These are phyloP conservation scores for Coccomyxa subellipsoidea DNA, from an alignment of 163 green algal species.

Conservation along the genomic window DNA sequence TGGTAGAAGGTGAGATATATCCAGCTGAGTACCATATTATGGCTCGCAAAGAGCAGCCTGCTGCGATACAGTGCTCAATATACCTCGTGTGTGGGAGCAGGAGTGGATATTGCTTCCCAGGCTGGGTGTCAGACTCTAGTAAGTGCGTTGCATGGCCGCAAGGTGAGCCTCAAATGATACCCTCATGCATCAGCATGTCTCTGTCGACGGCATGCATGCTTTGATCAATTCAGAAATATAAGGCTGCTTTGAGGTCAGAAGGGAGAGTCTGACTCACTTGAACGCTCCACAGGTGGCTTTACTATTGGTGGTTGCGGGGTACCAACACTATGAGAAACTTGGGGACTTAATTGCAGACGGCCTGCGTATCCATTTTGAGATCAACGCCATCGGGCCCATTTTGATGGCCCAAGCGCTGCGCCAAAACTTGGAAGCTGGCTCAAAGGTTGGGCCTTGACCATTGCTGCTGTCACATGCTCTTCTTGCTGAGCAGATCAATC, in stretches of 20 bases:
- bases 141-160: neutral
- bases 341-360: neutral
- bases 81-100: neutral
- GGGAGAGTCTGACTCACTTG: neutral
- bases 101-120: neutral
- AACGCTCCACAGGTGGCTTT: neutral
- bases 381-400: constrained; percentile 29
- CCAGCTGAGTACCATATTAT: too few species aligned
- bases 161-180: neutral
- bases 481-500: neutral
- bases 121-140: neutral
- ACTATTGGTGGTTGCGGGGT: constrained; percentile 6
- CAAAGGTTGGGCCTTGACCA: constrained; percentile 10
- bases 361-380: constrained; percentile 21
- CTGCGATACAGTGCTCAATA: neutral
- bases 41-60: neutral
- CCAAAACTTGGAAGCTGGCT: neutral
- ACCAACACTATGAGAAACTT: constrained; percentile 8
- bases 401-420: constrained; percentile 18
- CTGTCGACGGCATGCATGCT: neutral
- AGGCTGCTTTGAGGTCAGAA: neutral
- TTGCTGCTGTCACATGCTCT: neutral
- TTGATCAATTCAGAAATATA: neutral
- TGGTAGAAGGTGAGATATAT: neutral
- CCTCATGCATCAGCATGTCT: neutral